phyloP scores from a whole-genome alignment of 2,329 filamentous ascomycete genomes.

The Penicillium sp. region DNA sequence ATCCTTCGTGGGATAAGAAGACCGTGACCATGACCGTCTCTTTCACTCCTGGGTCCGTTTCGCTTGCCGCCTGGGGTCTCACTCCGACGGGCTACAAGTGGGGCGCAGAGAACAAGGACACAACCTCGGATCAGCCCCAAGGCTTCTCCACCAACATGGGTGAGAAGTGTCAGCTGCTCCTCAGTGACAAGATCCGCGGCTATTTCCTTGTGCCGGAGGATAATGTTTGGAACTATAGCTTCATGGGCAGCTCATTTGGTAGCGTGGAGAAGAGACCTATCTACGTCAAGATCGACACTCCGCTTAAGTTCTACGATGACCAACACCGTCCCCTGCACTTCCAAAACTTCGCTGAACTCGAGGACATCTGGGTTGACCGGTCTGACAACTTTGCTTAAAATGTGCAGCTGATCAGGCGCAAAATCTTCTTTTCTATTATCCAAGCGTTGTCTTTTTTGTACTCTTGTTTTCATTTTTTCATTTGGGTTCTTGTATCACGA shows the following conservation, averaged over 20 bases:
- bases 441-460: conserved; percentile 16
- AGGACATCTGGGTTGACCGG: conserved; percentile 94
- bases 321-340: conserved; percentile 93
- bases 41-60: conserved; percentile 95
- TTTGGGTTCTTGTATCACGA: conserved; percentile 21
- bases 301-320: conserved; percentile 85
- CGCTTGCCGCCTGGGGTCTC: conserved; percentile 87
- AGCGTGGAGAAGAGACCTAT: conserved; percentile 87
- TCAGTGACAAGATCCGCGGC: conserved; percentile 89
- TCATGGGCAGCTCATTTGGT: conserved; percentile 88
- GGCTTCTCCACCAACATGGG: conserved; percentile 92
- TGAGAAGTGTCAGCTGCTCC: conserved; percentile 88
- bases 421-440: conserved; percentile 11
- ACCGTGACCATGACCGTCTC: conserved; percentile 93
- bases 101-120: conserved; percentile 94
- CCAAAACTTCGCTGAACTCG: conserved; percentile 93
- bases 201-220: conserved; percentile 95
- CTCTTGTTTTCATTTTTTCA: conserved; percentile 14
- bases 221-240: conserved; percentile 94
- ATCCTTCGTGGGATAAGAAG: conserved; percentile 80
- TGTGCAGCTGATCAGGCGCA: conserved; percentile 22
- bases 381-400: conserved; percentile 85
- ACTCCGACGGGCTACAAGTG: conserved; percentile 93
- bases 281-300: conserved; percentile 91
- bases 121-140: conserved; percentile 85